A percentile compares a stretch with the other conserved stretches of the same genome.
These are phyloP conservation scores for Saccharomyces hybrid DNA, from an alignment of 1,139 yeast genomes.

Conservation along the genomic window DNA sequence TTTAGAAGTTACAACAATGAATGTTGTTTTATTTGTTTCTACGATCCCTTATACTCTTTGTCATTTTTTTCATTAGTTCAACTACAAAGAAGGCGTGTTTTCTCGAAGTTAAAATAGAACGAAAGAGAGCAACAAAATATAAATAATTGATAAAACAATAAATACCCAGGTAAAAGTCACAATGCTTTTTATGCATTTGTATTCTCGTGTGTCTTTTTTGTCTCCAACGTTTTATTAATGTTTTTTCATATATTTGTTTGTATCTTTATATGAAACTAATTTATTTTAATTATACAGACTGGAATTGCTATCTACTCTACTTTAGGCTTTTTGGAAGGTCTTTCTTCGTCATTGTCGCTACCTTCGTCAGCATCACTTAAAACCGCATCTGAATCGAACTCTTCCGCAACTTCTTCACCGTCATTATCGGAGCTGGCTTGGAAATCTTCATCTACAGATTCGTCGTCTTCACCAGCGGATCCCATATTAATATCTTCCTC, in stretches of 20 bases:
- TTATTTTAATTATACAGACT: not conserved
- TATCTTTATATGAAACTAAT: not conserved
- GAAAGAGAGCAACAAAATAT: not conserved
- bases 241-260: not conserved
- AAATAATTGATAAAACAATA: not conserved
- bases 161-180: no score
- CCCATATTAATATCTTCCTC: constrained; percentile 64
- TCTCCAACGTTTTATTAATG: no score
- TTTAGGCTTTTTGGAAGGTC: constrained; percentile 32
- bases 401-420: constrained; percentile 73
- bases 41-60: not conserved
- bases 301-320: constrained; percentile 15
- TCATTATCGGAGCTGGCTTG: constrained; percentile 50
- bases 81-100: no score
- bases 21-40: not conserved
- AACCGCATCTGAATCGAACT: constrained; percentile 69
- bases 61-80: not conserved
- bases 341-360: constrained; percentile 30
- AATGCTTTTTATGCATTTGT: no score
- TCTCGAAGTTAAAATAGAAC: not conserved
- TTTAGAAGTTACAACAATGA: no score
- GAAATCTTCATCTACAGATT: constrained; percentile 62
- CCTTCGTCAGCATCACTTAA: constrained; percentile 39
- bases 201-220: no score
- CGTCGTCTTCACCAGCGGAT: constrained; percentile 65